Conservation (phyloP, 1,139 yeast species). For the Saccharomycopsis crataegensis region DNA sequence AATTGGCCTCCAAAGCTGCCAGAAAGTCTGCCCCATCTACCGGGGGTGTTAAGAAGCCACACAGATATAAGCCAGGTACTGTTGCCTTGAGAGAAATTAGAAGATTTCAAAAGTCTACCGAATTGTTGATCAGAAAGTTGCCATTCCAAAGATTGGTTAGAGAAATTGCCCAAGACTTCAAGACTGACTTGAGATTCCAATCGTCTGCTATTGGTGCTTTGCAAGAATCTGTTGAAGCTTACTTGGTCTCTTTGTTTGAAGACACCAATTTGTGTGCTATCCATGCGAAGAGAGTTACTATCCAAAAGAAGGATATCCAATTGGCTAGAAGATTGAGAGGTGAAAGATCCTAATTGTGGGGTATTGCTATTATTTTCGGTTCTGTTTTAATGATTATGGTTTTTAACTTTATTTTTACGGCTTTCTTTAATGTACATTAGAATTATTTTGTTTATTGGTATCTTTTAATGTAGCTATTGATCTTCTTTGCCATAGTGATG, state of each 20-base stretch:
- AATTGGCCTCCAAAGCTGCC: constrained; percentile 98
- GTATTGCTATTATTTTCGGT: not conserved
- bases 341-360: constrained; percentile 51
- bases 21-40: constrained; percentile 97
- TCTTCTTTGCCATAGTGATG: constrained; percentile 47
- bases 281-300: constrained; percentile 99
- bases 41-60: constrained; percentile 99
- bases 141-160: constrained; percentile 99
- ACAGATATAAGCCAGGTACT: constrained; percentile 99
- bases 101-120: constrained; percentile 98
- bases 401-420: not conserved
- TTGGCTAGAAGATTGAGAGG: constrained; percentile 99
- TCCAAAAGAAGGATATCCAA: constrained; percentile 98
- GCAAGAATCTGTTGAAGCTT: constrained; percentile 98
- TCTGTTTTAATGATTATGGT: too few species aligned
- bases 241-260: constrained; percentile 83
- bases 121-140: constrained; percentile 91
- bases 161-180: constrained; percentile 97
- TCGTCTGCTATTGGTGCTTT: constrained; percentile 98
- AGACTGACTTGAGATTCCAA: constrained; percentile 97
- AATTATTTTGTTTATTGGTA: not conserved
- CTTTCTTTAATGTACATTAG: not conserved
- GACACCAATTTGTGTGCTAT: constrained; percentile 98
- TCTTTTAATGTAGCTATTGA: constrained; percentile 34
- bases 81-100: constrained; percentile 99